A percentile compares a stretch with the other conserved stretches of the same genome.
Evolutionary conservation across 495 filamentous ascomycete species (phyloP).

Genomic region (Tuber melanosporum): DNA sequence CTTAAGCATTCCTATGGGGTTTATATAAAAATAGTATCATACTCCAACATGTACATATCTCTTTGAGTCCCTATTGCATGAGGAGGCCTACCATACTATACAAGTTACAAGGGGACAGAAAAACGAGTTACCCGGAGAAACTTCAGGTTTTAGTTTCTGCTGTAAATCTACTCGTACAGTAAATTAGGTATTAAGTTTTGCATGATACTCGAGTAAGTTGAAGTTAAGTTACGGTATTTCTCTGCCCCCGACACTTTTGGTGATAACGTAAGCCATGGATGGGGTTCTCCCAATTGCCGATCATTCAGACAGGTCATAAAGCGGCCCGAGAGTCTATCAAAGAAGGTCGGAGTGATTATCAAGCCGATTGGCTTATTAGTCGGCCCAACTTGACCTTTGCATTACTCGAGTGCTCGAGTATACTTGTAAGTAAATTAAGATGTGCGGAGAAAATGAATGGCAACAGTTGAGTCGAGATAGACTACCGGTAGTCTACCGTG

Average conservation of each 20-base stretch:
- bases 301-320: constrained; percentile 1
- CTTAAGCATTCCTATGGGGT: not conserved
- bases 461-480: not conserved
- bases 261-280: not conserved
- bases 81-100: not conserved
- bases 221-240: not conserved
- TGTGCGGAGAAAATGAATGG: not conserved
- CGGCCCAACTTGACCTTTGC: not conserved
- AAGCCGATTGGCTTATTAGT: not conserved
- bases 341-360: not conserved
- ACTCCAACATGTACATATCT: not conserved
- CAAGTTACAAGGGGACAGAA: not conserved
- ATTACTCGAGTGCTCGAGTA: not conserved
- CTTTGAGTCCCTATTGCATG: not conserved
- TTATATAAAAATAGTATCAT: not conserved
- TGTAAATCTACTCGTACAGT: not conserved
- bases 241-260: not conserved
- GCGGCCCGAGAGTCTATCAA: not conserved
- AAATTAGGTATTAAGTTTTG: no score
- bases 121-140: not conserved
- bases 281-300: not conserved
- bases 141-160: not conserved
- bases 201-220: not conserved
- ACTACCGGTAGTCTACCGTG: no score
- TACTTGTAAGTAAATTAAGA: not conserved